Base-by-base conservation (phyloP, 352 stramenopile genomes). In the Pythium diclinum region DNA sequence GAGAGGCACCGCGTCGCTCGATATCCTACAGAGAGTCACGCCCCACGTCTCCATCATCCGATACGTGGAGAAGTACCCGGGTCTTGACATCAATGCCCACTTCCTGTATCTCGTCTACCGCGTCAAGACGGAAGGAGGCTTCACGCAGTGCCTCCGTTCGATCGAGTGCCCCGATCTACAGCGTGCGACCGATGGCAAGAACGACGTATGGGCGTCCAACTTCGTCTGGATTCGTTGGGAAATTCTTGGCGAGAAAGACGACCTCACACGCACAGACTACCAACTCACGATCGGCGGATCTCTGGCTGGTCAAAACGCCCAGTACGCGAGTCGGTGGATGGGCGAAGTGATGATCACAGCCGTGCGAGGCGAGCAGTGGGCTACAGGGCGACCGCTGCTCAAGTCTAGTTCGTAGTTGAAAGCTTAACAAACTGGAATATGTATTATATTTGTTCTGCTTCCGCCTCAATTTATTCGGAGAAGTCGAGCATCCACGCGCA, bases 211-310 rank as follows among this genome's bases (percentile, higher is more conserved):
- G 25, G 9, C 23, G 9, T 16, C 23, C 8, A 64, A 63, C 36
- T 67, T 72, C 40, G 57, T 59, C 34, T 71, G 65, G 65, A n/a
- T 23, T 1, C 46, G 32, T 25, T 56, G 34, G 9, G 53, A 66
- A 7, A 28, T 67, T 8, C 23, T 56, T 21, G 38, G 17, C 6
- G 10, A 38, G 1, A 11, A 40, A 16, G 16, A 8, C 6, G 16
- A 38, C 8, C 53, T 59, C 52, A 21, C 17, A 28, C 49, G 34
- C 28, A 34, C 5, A 16, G 63, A 48, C 4, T 71, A 61, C 17
- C n/a, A 32, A 8, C 13, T 23, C 13, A 59, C 49, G 9, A 30
- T 49, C 19, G n/a, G 42, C 17, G 42, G 42, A 14, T 49, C 42
- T 10, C 17, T 49, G 4, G 6, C 17, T 5, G 42, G 17, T 3